Conservation (phyloP, 495 filamentous ascomycete genomes). For the Talaromyces stipitatus region DNA sequence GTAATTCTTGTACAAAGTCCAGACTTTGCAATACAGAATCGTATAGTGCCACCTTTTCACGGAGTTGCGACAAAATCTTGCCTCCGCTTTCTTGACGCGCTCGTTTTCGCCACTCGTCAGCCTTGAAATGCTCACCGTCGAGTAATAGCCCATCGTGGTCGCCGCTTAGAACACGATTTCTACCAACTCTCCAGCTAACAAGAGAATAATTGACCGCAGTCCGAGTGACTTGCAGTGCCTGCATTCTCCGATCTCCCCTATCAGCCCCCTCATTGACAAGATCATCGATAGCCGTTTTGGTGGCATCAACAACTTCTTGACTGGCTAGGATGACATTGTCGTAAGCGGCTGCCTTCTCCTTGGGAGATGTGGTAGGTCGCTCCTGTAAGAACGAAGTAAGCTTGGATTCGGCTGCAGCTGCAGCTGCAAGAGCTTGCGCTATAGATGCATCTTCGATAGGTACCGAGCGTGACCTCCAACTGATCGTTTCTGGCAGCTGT, state of each 20-base stretch:
- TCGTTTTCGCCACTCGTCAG: slow-evolving; percentile 34
- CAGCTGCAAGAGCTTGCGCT: slow-evolving; percentile 58
- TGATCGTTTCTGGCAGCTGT: slow-evolving; percentile 65
- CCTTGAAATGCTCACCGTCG: slow-evolving; percentile 45
- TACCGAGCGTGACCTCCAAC: slow-evolving; percentile 84
- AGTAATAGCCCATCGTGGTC: slow-evolving; percentile 63
- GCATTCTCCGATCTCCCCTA: slow-evolving; percentile 82
- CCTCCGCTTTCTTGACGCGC: slow-evolving; percentile 55
- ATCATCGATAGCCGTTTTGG: slow-evolving; percentile 88
- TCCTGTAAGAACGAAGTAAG: slow-evolving; percentile 37
- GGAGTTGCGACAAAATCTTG: slow-evolving; percentile 67
- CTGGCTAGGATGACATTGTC: slow-evolving; percentile 84
- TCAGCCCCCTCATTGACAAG: slow-evolving; percentile 71
- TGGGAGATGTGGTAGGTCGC: slow-evolving; percentile 33
- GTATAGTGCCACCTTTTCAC: slow-evolving; percentile 87
- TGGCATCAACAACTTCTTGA: slow-evolving; percentile 91
- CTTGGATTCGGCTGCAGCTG: slow-evolving; percentile 45
- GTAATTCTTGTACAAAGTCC: slow-evolving; percentile 81
- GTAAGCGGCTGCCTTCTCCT: slow-evolving; percentile 70
- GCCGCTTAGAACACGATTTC: slow-evolving; percentile 83
- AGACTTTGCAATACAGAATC: slow-evolving; percentile 84
- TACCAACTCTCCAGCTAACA: slow-evolving; percentile 88
- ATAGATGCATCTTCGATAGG: slow-evolving; percentile 91
- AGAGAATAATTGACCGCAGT: slow-evolving; percentile 90
- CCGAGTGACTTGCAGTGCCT: slow-evolving; percentile 84